Conservation (phyloP, 1,284 basidiomycete genomes). For the Moesziomyces parantarcticus region DNA sequence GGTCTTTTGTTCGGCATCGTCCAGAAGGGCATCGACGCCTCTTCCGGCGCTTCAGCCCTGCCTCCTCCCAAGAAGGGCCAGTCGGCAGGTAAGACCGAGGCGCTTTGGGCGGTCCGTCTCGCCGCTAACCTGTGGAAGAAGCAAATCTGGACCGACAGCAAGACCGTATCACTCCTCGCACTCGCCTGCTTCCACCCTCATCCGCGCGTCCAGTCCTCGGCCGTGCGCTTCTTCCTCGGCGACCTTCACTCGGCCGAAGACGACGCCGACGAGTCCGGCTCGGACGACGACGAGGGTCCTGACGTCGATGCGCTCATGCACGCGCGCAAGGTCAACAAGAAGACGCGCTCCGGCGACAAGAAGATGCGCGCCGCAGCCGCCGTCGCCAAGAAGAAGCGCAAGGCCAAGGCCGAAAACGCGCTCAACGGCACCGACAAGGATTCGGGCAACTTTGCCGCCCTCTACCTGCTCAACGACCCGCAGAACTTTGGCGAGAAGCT, state of each 20-base stretch:
- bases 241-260: slow-evolving; percentile 66
- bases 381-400: slow-evolving; percentile 53
- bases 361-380: slow-evolving; percentile 63
- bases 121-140: slow-evolving; percentile 96
- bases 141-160: slow-evolving; percentile 91
- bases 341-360: slow-evolving; percentile 61
- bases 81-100: slow-evolving; percentile 73
- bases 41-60: slow-evolving; percentile 16
- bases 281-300: slow-evolving; percentile 45
- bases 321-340: slow-evolving; percentile 65
- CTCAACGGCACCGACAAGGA: slow-evolving; percentile 44
- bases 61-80: slow-evolving; percentile 70
- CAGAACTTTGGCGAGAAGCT: slow-evolving; percentile 96
- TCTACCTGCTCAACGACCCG: slow-evolving; percentile 93
- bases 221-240: slow-evolving; percentile 96
- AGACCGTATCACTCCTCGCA: slow-evolving; percentile 91
- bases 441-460: slow-evolving; percentile 82
- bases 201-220: slow-evolving; percentile 92
- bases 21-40: slow-evolving; percentile 79
- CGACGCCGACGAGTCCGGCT: slow-evolving; percentile 50
- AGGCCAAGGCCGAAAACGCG: slow-evolving; percentile 47
- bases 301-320: slow-evolving; percentile 61
- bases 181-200: slow-evolving; percentile 94
- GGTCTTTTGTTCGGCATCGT: slow-evolving; percentile 96
- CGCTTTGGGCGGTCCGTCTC: slow-evolving; percentile 96